Conservation (phyloP, 1,139 yeast genomes). For the Ogataea hybrid region DNA sequence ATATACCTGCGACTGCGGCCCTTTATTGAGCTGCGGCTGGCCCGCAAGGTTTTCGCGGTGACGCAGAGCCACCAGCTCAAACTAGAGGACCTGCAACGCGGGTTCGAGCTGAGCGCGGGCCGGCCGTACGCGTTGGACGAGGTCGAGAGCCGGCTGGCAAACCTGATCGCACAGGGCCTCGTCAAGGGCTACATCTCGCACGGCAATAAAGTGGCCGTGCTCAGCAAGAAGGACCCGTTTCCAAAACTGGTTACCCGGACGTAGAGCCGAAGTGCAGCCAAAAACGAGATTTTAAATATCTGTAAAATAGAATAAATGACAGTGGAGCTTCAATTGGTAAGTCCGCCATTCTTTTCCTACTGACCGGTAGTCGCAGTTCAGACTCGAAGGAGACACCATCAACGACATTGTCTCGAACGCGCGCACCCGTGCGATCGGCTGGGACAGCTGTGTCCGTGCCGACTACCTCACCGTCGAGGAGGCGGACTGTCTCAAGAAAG, state of each 20-base stretch:
- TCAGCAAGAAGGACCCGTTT: slow-evolving; percentile 75
- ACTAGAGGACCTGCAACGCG: slow-evolving; percentile 11
- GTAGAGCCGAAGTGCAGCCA: slow-evolving; percentile 6
- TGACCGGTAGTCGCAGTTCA: slow-evolving; percentile 17
- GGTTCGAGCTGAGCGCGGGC: slow-evolving; percentile 17
- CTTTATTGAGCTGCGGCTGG: slow-evolving; percentile 50
- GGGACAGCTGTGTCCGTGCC: slow-evolving; percentile 89
- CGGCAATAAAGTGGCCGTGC: slow-evolving; percentile 66
- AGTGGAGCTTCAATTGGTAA: slow-evolving; percentile 23
- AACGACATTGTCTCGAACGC: slow-evolving; percentile 69
- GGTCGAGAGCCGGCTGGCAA: slow-evolving; percentile 72
- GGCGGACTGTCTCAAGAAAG: slow-evolving; percentile 60
- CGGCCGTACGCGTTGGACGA: slow-evolving; percentile 41
- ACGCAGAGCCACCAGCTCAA: slow-evolving; percentile 21
- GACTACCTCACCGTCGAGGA: slow-evolving; percentile 64
- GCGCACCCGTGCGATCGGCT: slow-evolving; percentile 81
- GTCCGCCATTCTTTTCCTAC: slow-evolving; percentile 2
- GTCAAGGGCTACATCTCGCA: slow-evolving; percentile 87
- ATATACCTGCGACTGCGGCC: slow-evolving; percentile 54
- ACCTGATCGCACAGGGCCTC: slow-evolving; percentile 57
- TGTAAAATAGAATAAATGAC: slow-evolving; percentile 17
- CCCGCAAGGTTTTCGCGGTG: slow-evolving; percentile 46
- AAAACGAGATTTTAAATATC: slow-evolving; percentile 2
- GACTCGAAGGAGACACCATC: slow-evolving; percentile 58
- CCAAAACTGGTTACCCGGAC: slow-evolving; percentile 38